These are phyloP conservation scores for Gonium pectorale DNA, from an alignment of 139 green algal genomes.

Conservation along the genomic window DNA sequence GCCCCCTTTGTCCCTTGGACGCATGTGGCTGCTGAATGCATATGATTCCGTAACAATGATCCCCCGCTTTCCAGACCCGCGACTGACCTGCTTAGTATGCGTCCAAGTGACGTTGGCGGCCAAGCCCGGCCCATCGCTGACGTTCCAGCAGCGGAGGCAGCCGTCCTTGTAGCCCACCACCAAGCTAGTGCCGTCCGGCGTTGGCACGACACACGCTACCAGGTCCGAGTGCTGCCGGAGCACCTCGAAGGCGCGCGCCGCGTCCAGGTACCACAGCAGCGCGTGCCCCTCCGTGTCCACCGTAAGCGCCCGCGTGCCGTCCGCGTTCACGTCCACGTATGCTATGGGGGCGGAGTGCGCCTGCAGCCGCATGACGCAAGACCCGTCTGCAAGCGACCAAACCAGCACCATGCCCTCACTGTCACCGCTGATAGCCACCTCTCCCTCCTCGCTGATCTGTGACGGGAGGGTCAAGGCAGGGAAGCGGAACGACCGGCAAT, in stretches of 20 bases:
- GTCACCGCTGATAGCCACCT: conserved; percentile 54
- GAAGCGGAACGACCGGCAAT: background rate
- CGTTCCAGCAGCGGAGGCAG: conserved; percentile 43
- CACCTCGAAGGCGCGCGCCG: conserved; percentile 45
- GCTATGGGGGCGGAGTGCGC: conserved; percentile 48
- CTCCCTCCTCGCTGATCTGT: conserved; percentile 32
- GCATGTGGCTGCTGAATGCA: too few species aligned
- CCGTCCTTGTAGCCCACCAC: conserved; percentile 56
- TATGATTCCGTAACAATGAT: too few species aligned
- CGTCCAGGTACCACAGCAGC: conserved; percentile 58
- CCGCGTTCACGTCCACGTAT: conserved; percentile 39
- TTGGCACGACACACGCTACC: conserved; percentile 10
- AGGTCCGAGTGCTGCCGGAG: conserved; percentile 43
- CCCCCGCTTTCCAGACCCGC: too few species aligned
- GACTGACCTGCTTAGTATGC: conserved; percentile 30
- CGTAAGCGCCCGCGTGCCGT: conserved; percentile 42
- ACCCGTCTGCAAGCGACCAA: conserved; percentile 8
- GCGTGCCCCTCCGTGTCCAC: conserved; percentile 56
- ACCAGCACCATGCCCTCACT: conserved; percentile 47
- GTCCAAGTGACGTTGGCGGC: conserved; percentile 22
- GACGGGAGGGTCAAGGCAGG: background rate
- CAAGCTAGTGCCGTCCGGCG: conserved; percentile 14
- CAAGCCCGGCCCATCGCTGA: conserved; percentile 25
- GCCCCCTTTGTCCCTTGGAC: too few species aligned
- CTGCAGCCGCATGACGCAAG: conserved; percentile 47